Evolutionary conservation across 2,329 filamentous ascomycete species (phyloP).

Genomic region (Aschersonia sp.): DNA sequence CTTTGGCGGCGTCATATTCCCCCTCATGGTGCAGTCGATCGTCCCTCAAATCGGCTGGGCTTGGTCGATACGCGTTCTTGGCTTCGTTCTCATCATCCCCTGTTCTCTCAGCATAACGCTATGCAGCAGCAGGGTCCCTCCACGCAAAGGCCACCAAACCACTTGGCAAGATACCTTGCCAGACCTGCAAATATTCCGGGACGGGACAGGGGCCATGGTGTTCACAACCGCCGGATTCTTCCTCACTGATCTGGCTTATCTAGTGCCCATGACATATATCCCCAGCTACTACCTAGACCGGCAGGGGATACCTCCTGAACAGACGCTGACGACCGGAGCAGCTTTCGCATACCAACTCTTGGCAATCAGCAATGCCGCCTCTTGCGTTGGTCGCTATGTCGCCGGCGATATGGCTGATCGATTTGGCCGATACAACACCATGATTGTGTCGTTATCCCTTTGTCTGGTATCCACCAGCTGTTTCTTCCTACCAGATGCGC

Average conservation of each 20-base stretch:
- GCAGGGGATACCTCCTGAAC: background rate
- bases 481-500: constrained; percentile 49
- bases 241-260: constrained; percentile 57
- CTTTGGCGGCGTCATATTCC: constrained; percentile 54
- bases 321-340: background rate
- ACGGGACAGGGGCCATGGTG: constrained; percentile 36
- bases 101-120: constrained; percentile 31
- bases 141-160: background rate
- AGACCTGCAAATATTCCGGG: constrained; percentile 46
- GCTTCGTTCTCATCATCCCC: constrained; percentile 32
- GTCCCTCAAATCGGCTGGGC: constrained; percentile 32
- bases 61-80: constrained; percentile 34
- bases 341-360: constrained; percentile 49
- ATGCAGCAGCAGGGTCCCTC: constrained; percentile 39
- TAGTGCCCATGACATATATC: constrained; percentile 65
- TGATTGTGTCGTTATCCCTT: constrained; percentile 50
- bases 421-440: constrained; percentile 68
- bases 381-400: constrained; percentile 60
- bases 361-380: constrained; percentile 69
- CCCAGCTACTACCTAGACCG: background rate
- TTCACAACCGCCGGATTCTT: constrained; percentile 46
- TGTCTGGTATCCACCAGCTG: constrained; percentile 43
- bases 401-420: constrained; percentile 65
- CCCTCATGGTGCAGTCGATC: constrained; percentile 29
- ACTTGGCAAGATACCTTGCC: constrained; percentile 24